Evolutionary conservation across 176 grass and related monocot genomes (phyloP), one percentile per base, ranked within the genome.

Genomic region (Triticum timopheevii): DNA sequence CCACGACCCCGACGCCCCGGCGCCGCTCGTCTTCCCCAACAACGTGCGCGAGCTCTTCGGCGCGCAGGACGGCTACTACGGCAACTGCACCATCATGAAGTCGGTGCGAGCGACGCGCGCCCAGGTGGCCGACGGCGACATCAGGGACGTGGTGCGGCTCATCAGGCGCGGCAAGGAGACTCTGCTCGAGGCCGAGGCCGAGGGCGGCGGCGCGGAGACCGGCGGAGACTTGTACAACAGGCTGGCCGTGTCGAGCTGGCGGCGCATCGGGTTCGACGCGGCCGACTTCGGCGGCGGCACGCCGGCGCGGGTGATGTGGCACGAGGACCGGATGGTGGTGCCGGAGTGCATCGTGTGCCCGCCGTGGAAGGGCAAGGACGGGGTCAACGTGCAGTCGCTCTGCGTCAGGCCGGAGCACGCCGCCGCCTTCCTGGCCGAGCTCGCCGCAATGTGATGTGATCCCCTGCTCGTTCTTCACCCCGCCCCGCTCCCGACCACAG

Each of bases 161-260:
- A 19, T 83, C 28, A 83, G 2, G n/a, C 31, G 58, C 13, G 81
- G 47, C 67, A 83, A 83, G 65, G 81, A 68, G n/a, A 56, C 52
- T 8, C 11, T 56, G 17, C 52, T 56, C 52, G 17, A 56, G 52
- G 52, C 17, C 16, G 50, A 54, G 50, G 50, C 5, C 6, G 50
- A 54, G 50, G 50, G 15, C 49, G 15, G 50, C 50, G 17, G 52
- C 52, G 2, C 16, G 52, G 52, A 20, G 52, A 8, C 6, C 17
- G 52, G 52, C 0, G 52, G 6, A 20, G 6, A 56, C 52, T 20
- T 56, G 69, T 72, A 72, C 36, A 20, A 22, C 69, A 9, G 3
- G 19, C 69, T 72, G 34, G 20, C 36, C 36, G 69, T 39, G 36
- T 40, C 69, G 69, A 72, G 69, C 19, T 72, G 69, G 69, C 9